These are phyloP conservation scores for Cardamine occulta DNA, from an alignment of 345 rosid species.

Conservation along the genomic window DNA sequence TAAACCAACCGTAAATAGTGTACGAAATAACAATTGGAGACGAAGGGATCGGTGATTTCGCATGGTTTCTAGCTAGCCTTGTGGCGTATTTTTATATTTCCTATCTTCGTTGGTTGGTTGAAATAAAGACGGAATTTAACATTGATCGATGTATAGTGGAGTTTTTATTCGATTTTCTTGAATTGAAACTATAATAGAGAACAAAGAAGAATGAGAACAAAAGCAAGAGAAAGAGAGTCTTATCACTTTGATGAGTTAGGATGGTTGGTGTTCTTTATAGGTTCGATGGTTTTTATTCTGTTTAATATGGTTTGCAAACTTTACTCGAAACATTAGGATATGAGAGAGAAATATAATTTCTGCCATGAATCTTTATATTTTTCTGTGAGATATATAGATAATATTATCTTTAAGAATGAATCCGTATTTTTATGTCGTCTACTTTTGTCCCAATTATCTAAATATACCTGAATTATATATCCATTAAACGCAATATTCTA, in stretches of 20 bases:
- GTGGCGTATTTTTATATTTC: not conserved
- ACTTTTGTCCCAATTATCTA: slow-evolving; percentile 20
- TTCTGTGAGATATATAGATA: slow-evolving; percentile 22
- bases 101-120: slow-evolving; percentile 35
- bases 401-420: slow-evolving; percentile 36
- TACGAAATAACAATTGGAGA: slow-evolving; percentile 29
- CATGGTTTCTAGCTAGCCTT: slow-evolving; percentile 29
- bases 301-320: slow-evolving; percentile 30
- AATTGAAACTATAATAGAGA: slow-evolving; percentile 31
- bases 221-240: slow-evolving; percentile 29
- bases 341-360: slow-evolving; percentile 17
- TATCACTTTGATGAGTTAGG: slow-evolving; percentile 41
- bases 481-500: not conserved
- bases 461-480: slow-evolving; percentile 17
- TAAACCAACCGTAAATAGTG: slow-evolving; percentile 31
- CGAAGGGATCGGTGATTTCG: slow-evolving; percentile 33
- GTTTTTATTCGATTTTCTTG: slow-evolving; percentile 30
- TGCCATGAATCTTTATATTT: slow-evolving; percentile 36
- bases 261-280: slow-evolving; percentile 45
- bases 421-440: slow-evolving; percentile 35
- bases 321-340: slow-evolving; percentile 33
- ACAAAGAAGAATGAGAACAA: slow-evolving; percentile 32
- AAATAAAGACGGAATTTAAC: slow-evolving; percentile 21
- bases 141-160: slow-evolving; percentile 18
- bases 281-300: slow-evolving; percentile 42